These are phyloP conservation scores for Metschnikowia dekortorum DNA, from an alignment of 805 yeast genomes.

Conservation along the genomic window DNA sequence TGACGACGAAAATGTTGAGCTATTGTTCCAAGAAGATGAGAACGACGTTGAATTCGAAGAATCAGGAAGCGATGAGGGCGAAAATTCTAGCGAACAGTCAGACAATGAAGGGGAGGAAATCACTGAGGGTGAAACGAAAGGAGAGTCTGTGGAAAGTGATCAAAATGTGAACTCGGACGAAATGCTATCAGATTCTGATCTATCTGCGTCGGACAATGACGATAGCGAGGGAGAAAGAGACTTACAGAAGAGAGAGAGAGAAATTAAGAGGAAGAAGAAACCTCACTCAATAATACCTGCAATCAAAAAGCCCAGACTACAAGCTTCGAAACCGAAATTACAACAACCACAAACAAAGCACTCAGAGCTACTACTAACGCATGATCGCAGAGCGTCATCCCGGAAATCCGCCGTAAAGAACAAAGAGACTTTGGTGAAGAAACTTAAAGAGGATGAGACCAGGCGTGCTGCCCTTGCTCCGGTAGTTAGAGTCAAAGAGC, in stretches of 20 bases:
- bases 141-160: conserved; percentile 13
- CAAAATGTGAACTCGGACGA: conserved; percentile 39
- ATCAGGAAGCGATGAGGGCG: conserved; percentile 15
- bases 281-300: conserved; percentile 24
- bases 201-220: conserved; percentile 48
- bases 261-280: conserved; percentile 27
- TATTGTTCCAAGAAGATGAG: conserved; percentile 58
- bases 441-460: conserved; percentile 63
- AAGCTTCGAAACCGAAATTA: conserved; percentile 24
- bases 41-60: conserved; percentile 26
- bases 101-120: conserved; percentile 21
- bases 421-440: conserved; percentile 71
- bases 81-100: conserved; percentile 24
- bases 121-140: conserved; percentile 1
- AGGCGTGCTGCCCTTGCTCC: conserved; percentile 48
- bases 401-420: conserved; percentile 74
- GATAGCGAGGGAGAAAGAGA: conserved; percentile 71
- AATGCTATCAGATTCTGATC: conserved; percentile 52
- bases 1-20: conserved; percentile 72
- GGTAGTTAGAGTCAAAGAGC: conserved; percentile 35
- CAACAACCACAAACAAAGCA: conserved; percentile 25
- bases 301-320: conserved; percentile 29
- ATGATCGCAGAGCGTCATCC: conserved; percentile 65
- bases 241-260: conserved; percentile 43
- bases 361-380: conserved; percentile 48